Conservation (phyloP, 345 rosid species). For the Acer yangbiense region DNA sequence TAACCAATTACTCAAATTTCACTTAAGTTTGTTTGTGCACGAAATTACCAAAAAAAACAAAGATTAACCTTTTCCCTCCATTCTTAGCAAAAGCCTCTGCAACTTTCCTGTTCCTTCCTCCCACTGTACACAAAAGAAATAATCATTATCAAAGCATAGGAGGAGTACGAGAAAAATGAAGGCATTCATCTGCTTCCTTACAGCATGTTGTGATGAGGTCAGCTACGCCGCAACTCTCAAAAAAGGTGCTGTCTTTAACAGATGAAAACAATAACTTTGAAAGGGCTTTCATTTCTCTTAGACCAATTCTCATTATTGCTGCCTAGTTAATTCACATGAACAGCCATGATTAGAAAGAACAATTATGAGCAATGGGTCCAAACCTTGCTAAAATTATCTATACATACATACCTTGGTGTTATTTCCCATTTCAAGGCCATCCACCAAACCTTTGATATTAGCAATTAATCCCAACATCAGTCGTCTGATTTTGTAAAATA, state of each 20-base stretch:
- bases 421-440: constrained; percentile 96
- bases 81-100: constrained; percentile 89
- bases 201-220: constrained; percentile 93
- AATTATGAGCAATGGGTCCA: not conserved
- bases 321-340: constrained; percentile 50
- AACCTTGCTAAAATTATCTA: constrained; percentile 3
- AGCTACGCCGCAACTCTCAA: constrained; percentile 97
- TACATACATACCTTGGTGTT: constrained; percentile 72
- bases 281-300: constrained; percentile 89
- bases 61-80: constrained; percentile 70
- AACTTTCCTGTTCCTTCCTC: constrained; percentile 90
- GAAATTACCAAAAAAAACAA: constrained; percentile 10
- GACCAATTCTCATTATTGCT: constrained; percentile 95
- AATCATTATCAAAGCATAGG: constrained; percentile 14
- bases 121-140: constrained; percentile 50
- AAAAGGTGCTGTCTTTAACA: constrained; percentile 83
- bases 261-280: constrained; percentile 84
- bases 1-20: not conserved
- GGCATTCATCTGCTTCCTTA: constrained; percentile 41
- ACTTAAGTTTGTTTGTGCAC: not conserved
- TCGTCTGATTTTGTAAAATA: not conserved
- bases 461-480: constrained; percentile 13
- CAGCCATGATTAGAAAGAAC: constrained; percentile 3
- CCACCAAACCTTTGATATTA: constrained; percentile 68
- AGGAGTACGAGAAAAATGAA: not conserved